These are phyloP conservation scores for Termitomyces sp. DNA, from an alignment of 768 basidiomycete genomes.

Conservation along the genomic window DNA sequence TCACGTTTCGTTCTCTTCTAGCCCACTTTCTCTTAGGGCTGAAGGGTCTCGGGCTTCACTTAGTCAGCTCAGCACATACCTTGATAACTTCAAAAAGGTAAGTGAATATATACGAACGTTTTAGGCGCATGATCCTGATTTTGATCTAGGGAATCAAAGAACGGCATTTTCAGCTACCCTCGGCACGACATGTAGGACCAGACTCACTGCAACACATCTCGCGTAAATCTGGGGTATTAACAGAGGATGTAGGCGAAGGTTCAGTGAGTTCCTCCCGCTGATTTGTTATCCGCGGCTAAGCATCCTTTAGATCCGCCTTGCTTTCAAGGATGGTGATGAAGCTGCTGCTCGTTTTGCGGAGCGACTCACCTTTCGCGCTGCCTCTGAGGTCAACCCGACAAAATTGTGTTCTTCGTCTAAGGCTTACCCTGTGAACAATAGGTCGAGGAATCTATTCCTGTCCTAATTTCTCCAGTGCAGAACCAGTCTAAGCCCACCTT, in stretches of 20 bases:
- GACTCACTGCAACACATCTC: constrained; percentile 63
- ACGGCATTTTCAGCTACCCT: constrained; percentile 40
- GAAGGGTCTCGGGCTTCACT: constrained; percentile 56
- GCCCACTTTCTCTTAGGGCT: constrained; percentile 56
- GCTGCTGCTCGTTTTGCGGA: constrained; percentile 40
- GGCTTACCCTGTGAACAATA: not conserved
- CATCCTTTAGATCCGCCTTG: constrained; percentile 51
- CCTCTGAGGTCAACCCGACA: constrained; percentile 43
- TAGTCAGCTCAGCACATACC: constrained; percentile 41
- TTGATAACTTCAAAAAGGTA: constrained; percentile 50
- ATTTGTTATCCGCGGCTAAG: not conserved
- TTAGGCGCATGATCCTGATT: constrained; percentile 1
- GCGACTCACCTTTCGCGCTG: constrained; percentile 48
- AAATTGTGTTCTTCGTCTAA: not conserved
- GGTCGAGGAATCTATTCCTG: constrained; percentile 9
- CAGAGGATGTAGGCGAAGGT: constrained; percentile 49
- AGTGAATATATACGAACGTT: constrained; percentile 9
- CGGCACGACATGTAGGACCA: constrained; percentile 34
- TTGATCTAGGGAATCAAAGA: constrained; percentile 34
- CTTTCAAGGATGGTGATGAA: constrained; percentile 38
- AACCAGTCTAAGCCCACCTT: constrained; percentile 23
- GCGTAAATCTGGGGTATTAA: constrained; percentile 60
- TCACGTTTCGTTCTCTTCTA: constrained; percentile 52
- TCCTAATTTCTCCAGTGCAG: constrained; percentile 9
- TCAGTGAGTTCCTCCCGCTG: constrained; percentile 30